Conservation (phyloP, 805 yeast genomes). For the Ogataea parapolymorpha region DNA sequence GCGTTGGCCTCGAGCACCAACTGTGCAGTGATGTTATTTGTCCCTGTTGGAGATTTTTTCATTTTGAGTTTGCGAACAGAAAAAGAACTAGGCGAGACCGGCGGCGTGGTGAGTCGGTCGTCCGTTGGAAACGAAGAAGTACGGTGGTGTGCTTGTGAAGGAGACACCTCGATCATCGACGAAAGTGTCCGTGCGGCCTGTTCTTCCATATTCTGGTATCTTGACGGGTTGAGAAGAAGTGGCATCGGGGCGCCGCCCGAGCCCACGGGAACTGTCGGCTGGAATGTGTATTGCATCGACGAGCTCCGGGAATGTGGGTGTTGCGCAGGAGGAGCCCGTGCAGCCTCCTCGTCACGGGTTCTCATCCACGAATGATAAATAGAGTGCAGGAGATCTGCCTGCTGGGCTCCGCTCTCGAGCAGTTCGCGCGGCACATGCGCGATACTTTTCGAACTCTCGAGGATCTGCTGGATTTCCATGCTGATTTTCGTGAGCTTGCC, state of each 20-base stretch:
- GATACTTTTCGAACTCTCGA: constrained; percentile 12
- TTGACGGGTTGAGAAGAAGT: constrained; percentile 1
- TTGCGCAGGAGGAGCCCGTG: constrained; percentile 3
- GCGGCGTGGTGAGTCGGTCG: constrained; percentile 23
- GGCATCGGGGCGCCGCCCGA: constrained; percentile 5
- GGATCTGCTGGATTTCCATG: constrained; percentile 16
- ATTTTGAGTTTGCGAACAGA: constrained; percentile 19
- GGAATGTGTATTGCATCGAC: constrained; percentile 7
- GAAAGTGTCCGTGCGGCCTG: constrained; percentile 30
- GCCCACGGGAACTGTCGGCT: constrained; percentile 1
- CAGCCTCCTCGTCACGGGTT: constrained; percentile 15
- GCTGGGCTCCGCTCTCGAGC: constrained; percentile 18
- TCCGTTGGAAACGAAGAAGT: constrained; percentile 4
- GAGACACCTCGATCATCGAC: constrained; percentile 21
- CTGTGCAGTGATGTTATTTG: constrained; percentile 2
- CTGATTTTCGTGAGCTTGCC: constrained; percentile 16
- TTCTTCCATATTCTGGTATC: constrained; percentile 24
- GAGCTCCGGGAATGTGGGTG: constrained; percentile 3
- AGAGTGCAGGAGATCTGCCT: constrained; percentile 12
- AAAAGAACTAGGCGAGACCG: constrained; percentile 23
- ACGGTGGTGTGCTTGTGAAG: constrained; percentile 2
- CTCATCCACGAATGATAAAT: constrained; percentile 19
- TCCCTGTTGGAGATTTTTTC: constrained; percentile 16
- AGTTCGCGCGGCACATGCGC: constrained; percentile 18
- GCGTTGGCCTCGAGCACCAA: constrained; percentile 4